phyloP scores from a whole-genome alignment of 495 filamentous ascomycete species.

The Darksidea phi region DNA sequence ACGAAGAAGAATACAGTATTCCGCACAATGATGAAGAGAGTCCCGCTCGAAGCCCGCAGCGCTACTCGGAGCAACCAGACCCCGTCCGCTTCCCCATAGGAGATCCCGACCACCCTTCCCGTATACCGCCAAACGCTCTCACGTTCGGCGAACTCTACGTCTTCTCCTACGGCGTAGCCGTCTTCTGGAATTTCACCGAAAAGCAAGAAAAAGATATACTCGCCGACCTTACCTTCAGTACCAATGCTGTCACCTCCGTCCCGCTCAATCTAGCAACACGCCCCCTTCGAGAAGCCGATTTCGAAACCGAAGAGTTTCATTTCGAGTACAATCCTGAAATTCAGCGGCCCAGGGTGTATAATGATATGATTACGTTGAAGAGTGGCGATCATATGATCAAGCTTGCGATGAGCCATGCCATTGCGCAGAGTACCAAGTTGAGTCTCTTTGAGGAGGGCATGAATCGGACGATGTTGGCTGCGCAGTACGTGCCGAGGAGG shows the following conservation, averaged over 20 bases:
- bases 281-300: constrained; percentile 77
- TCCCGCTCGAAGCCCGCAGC: constrained; percentile 49
- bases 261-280: constrained; percentile 62
- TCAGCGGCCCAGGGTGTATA: constrained; percentile 84
- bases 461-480: constrained; percentile 88
- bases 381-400: constrained; percentile 99
- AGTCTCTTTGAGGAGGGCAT: constrained; percentile 97
- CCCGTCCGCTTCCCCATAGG: background rate
- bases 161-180: constrained; percentile 94
- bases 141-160: constrained; percentile 95
- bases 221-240: constrained; percentile 90
- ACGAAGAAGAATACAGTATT: constrained; percentile 43
- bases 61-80: constrained; percentile 12
- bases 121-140: constrained; percentile 62
- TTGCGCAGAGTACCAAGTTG: constrained; percentile 95
- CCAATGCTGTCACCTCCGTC: constrained; percentile 42
- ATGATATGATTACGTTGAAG: constrained; percentile 97
- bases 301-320: constrained; percentile 98
- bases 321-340: constrained; percentile 91
- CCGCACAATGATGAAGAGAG: constrained; percentile 39
- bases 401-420: constrained; percentile 92
- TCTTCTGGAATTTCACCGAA: constrained; percentile 98
- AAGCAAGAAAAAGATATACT: constrained; percentile 94
- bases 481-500: constrained; percentile 84
- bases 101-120: constrained; percentile 30